A percentile compares a stretch with the other conserved stretches of the same genome.
These are phyloP conservation scores for Acrocalymma vagum DNA, from an alignment of 2,329 filamentous ascomycete genomes.

Conservation along the genomic window DNA sequence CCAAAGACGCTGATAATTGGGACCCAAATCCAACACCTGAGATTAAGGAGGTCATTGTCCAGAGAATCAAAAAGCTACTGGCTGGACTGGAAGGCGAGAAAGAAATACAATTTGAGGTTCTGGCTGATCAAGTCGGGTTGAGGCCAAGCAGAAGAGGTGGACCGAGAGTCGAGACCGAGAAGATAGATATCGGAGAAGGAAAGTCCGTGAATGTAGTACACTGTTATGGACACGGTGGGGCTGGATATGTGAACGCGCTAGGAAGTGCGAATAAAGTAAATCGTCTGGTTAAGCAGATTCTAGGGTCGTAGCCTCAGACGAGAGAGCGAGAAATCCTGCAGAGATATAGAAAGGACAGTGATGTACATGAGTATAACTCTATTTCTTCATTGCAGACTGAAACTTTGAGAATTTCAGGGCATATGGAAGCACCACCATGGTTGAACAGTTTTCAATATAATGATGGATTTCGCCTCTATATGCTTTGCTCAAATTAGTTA, in stretches of 20 bases:
- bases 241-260: slow-evolving; percentile 40
- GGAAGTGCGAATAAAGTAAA: slow-evolving; percentile 23
- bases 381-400: too few species aligned
- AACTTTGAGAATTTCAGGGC: too few species aligned
- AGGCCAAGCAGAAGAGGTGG: slow-evolving; percentile 55
- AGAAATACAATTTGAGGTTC: slow-evolving; percentile 51
- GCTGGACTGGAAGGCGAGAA: slow-evolving; percentile 19
- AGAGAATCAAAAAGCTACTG: slow-evolving; percentile 44
- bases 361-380: too few species aligned
- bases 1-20: slow-evolving; percentile 51
- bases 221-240: slow-evolving; percentile 58
- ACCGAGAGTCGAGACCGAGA: slow-evolving; percentile 53
- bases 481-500: too few species aligned
- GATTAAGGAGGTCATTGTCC: slow-evolving; percentile 48
- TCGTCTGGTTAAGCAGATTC: slow-evolving; percentile 12
- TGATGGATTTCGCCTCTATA: too few species aligned
- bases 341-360: too few species aligned
- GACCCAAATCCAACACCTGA: slow-evolving; percentile 36
- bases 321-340: neutral
- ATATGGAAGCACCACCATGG: too few species aligned
- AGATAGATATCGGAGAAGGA: slow-evolving; percentile 21
- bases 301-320: neutral
- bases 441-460: too few species aligned
- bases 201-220: slow-evolving; percentile 48
- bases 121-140: slow-evolving; percentile 54